Percentiles rank a stretch among this genome's conserved stretches.
Conservation (phyloP, 371 early-diverging fungal genomes). For the Apophysomyces sp. region DNA sequence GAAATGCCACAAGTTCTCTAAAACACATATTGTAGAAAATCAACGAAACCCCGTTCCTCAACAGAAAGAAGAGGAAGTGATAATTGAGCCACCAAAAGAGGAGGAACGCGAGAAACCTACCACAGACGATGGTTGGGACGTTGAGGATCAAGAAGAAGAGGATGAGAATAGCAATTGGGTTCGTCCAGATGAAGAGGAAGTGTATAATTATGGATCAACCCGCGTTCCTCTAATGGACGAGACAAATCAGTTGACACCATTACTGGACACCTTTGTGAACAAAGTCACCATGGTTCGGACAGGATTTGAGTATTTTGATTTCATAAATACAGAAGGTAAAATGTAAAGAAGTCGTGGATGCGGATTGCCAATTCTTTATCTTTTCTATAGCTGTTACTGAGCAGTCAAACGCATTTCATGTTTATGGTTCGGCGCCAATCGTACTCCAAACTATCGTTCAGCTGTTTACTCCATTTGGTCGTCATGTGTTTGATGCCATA, state of each 20-base stretch:
- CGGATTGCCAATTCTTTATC: neutral
- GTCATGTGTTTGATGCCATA: conserved; percentile 24
- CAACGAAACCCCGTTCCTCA: conserved; percentile 15
- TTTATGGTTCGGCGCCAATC: neutral
- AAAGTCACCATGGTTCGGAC: conserved; percentile 37
- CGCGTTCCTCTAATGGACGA: conserved; percentile 21
- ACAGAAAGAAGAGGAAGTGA: conserved; percentile 10
- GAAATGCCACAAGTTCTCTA: neutral
- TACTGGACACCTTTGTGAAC: conserved; percentile 23
- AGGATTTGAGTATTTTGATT: conserved; percentile 36
- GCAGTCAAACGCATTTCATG: conserved; percentile 15
- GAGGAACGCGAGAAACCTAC: conserved; percentile 13
- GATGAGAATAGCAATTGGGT: conserved; percentile 16
- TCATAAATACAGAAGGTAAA: conserved; percentile 18
- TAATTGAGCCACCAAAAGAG: conserved; percentile 3
- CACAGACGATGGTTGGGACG: conserved; percentile 34
- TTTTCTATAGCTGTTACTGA: conserved; percentile 2
- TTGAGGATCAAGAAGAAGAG: conserved; percentile 31
- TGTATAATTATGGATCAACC: conserved; percentile 41
- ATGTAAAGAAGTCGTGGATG: neutral
- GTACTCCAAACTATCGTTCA: neutral
- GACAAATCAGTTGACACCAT: conserved; percentile 6
- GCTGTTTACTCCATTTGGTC: conserved; percentile 22
- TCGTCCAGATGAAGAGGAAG: conserved; percentile 23
- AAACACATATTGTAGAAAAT: conserved; percentile 4